These are phyloP conservation scores for Colletotrichum cereale DNA, from an alignment of 2,329 filamentous ascomycete species.

Conservation along the genomic window DNA sequence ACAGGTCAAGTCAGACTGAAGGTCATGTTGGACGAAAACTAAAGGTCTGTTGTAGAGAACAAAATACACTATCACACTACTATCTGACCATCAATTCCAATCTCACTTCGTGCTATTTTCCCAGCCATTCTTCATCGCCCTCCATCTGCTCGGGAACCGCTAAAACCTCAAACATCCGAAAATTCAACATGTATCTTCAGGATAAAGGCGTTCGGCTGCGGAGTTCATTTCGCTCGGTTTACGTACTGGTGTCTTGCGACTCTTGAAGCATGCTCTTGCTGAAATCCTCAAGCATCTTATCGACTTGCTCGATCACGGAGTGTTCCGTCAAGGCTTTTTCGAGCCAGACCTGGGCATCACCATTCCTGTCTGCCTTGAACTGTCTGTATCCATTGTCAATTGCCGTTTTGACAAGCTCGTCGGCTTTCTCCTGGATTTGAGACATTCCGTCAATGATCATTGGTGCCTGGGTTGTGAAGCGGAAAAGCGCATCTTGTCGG, in stretches of 20 bases:
- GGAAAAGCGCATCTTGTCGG: background rate
- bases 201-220: background rate
- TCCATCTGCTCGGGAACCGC: background rate
- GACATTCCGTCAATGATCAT: background rate
- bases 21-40: background rate
- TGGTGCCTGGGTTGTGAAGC: background rate
- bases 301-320: background rate
- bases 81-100: background rate
- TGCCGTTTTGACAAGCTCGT: background rate
- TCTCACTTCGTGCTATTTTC: background rate
- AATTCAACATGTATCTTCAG: background rate
- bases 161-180: background rate
- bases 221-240: background rate
- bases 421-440: background rate
- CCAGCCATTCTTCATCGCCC: background rate
- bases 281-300: background rate
- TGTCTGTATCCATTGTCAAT: background rate
- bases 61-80: background rate
- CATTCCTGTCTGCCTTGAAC: background rate
- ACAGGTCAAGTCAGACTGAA: too few relatives aligned
- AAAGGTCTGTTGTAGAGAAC: background rate
- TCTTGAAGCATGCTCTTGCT: background rate
- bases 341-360: background rate
- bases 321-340: background rate
- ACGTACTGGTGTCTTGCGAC: background rate